Evolutionary conservation across 352 stramenopile species (phyloP), one percentile per base, ranked within the genome.

Genomic region (Globisporangium middletonii): DNA sequence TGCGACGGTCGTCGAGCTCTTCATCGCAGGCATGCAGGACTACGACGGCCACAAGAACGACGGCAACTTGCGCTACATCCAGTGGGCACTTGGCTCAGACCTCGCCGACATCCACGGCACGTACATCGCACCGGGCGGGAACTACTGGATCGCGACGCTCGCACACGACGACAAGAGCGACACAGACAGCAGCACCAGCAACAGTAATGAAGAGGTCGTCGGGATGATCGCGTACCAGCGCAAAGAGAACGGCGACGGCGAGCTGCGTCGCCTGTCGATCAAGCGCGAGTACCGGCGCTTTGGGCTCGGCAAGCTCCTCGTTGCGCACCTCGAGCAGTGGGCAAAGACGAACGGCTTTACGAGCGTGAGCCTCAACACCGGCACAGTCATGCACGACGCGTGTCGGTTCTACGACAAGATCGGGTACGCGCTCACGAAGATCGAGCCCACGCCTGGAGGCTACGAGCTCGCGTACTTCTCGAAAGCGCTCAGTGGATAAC

Each of bases 141-240:
- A 78, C 53, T 79, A 74, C 51, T 83, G 68, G 71, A 55, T 83
- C 27, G 68, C 62, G 7, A 69, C 50, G 9, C 23, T 43, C 6
- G 38, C 38, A 7, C 23, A 42, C 8, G 35, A 58, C 4, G 26
- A 30, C 46, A 11, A n/a, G 26, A 16, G 3, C 51, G 55, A 18
- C 30, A 55, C 13, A 58, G 50, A 44, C 49, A 52, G 30, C 50
- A 44, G 19, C 30, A 55, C 13, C 57, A 46, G 38, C 49, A 52
- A 28, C 50, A 44, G 19, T 57, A 50, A 55, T 56, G 59, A 55
- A 44, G 62, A 57, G 48, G 11, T 54, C 12, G 57, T 60, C 26
- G 51, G 43, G 4, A 57, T 56, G 35, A 52, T 76, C 26, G 68
- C 45, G 2, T 51, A 59, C 23, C 51, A 76, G 48, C 23, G 43